These are phyloP conservation scores for Barnettozyma californica DNA, from an alignment of 805 yeast species.

Conservation along the genomic window DNA sequence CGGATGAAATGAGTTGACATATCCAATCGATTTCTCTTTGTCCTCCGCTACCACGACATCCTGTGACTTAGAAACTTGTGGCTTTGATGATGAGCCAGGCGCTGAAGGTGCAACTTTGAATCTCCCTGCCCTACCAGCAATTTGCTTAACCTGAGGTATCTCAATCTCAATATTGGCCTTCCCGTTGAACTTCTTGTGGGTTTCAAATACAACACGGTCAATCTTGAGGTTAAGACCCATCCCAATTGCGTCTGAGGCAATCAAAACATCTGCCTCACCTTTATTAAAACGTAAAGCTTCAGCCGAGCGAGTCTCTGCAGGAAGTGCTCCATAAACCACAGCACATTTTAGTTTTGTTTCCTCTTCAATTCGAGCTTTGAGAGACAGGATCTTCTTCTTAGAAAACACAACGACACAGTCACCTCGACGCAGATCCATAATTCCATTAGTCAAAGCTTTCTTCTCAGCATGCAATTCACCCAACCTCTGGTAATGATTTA, in stretches of 20 bases:
- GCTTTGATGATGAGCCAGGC: not conserved
- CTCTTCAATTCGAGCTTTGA: conserved; percentile 65
- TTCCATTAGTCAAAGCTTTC: conserved; percentile 27
- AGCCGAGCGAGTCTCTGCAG: conserved; percentile 86
- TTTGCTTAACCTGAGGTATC: conserved; percentile 75
- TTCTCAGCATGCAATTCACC: conserved; percentile 62
- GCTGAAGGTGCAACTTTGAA: conserved; percentile 38
- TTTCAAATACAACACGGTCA: conserved; percentile 70
- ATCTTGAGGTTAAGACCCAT: conserved; percentile 93
- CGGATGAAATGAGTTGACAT: conserved; percentile 47
- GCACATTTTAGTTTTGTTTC: conserved; percentile 66
- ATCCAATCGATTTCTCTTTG: conserved; percentile 32
- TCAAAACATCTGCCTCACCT: conserved; percentile 76
- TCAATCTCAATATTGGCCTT: conserved; percentile 39
- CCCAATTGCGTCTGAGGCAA: conserved; percentile 96
- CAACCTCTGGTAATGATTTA: conserved; percentile 67
- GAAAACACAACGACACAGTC: conserved; percentile 91
- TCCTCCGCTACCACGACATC: not conserved
- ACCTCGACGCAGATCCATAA: conserved; percentile 50
- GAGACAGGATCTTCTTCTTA: conserved; percentile 61
- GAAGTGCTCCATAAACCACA: conserved; percentile 90
- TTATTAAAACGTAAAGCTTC: conserved; percentile 77
- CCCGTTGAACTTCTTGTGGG: conserved; percentile 70
- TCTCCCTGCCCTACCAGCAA: conserved; percentile 95
- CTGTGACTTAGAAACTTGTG: not conserved